A percentile compares a stretch with the other conserved stretches of the same genome.
These are phyloP conservation scores for Veloboletus limbatus DNA, from an alignment of 1,284 basidiomycete species.

Conservation along the genomic window DNA sequence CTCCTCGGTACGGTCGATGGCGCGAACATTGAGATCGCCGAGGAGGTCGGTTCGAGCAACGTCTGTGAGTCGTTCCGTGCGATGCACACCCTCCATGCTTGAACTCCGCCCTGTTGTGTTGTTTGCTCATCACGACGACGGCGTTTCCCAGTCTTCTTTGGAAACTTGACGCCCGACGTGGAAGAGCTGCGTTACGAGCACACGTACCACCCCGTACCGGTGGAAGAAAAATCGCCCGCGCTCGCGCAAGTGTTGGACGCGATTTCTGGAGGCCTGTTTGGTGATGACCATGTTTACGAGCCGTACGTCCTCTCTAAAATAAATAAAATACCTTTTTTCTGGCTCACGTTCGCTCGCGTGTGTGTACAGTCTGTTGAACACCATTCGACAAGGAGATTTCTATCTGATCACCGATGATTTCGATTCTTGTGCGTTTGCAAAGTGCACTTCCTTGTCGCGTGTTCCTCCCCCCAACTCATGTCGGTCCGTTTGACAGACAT, in stretches of 20 bases:
- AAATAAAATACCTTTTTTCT: too few relatives aligned
- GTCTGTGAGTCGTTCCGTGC: conserved; percentile 52
- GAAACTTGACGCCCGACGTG: conserved; percentile 76
- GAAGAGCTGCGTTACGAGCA: conserved; percentile 84
- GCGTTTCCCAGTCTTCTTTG: conserved; percentile 69
- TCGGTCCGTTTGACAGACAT: conserved; percentile 54
- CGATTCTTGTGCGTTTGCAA: conserved; percentile 75
- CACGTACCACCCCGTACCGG: conserved; percentile 72
- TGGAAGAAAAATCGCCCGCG: conserved; percentile 79
- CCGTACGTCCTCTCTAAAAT: conserved; percentile 53
- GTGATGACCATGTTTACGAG: conserved; percentile 74
- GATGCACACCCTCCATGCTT: too few relatives aligned
- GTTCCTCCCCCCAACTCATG: too few relatives aligned
- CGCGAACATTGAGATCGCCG: conserved; percentile 93
- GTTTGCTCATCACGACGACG: too few relatives aligned
- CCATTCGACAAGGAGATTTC: conserved; percentile 75
- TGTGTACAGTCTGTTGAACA: conserved; percentile 50
- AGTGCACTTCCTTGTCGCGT: too few relatives aligned
- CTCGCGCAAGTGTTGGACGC: conserved; percentile 72
- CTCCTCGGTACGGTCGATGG: conserved; percentile 84
- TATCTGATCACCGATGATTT: conserved; percentile 89
- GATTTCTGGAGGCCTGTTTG: conserved; percentile 73
- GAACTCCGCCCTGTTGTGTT: too few relatives aligned
- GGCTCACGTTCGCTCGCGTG: too few relatives aligned
- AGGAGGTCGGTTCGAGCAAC: conserved; percentile 77